phyloP scores from a whole-genome alignment of 1,284 basidiomycete genomes.

The Mycena citricolor region DNA sequence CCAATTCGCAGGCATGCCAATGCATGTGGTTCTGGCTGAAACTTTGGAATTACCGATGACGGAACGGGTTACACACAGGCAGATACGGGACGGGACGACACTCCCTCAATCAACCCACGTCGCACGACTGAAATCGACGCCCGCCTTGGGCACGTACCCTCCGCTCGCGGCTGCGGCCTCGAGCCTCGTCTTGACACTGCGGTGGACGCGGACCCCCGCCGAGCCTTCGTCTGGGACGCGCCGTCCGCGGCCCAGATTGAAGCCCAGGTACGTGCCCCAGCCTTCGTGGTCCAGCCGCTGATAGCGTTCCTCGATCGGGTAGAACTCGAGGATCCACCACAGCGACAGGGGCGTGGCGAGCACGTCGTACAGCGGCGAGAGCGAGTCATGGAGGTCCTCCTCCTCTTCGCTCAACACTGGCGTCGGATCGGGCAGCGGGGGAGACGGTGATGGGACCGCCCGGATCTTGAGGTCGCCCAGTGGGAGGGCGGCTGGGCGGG shows the following conservation, averaged over 20 bases:
- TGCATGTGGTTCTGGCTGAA: too few relatives aligned
- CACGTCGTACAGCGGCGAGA: constrained; percentile 38
- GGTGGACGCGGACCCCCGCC: constrained; percentile 41
- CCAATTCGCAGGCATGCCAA: too few relatives aligned
- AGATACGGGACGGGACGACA: too few relatives aligned
- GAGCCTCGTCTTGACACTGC: constrained; percentile 45
- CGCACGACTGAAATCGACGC: constrained; percentile 16
- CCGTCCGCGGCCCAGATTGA: constrained; percentile 1
- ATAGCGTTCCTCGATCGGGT: constrained; percentile 27
- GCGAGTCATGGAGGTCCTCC: constrained; percentile 35
- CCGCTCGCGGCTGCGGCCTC: constrained; percentile 38
- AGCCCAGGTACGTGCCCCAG: constrained; percentile 32
- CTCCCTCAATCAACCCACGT: constrained; percentile 12
- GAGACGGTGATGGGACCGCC: background rate
- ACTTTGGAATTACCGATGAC: too few relatives aligned
- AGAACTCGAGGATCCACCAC: constrained; percentile 37
- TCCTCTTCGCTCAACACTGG: constrained; percentile 32
- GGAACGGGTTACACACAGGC: too few relatives aligned
- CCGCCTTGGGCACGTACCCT: constrained; percentile 36
- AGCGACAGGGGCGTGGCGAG: constrained; percentile 29
- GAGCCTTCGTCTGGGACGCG: background rate
- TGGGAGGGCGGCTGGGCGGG: constrained; percentile 27
- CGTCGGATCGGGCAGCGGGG: constrained; percentile 16
- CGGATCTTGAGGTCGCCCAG: constrained; percentile 3
- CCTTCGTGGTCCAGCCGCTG: constrained; percentile 28